These are phyloP conservation scores for Bacidia rubella DNA, from an alignment of 495 filamentous ascomycete species.

Conservation along the genomic window DNA sequence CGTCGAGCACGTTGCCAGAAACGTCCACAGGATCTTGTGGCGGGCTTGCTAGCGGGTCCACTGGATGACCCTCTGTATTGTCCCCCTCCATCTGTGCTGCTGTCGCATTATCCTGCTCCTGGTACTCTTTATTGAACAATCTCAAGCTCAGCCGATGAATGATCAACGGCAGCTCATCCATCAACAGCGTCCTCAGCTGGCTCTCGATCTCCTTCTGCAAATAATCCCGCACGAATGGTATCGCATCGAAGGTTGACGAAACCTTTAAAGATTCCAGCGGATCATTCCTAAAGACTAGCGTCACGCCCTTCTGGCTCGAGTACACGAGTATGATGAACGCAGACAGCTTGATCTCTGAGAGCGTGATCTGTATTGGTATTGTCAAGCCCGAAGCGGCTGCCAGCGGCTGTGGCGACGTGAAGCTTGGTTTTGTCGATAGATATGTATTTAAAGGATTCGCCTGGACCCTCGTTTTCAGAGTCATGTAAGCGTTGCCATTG, in stretches of 20 bases:
- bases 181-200: conserved; percentile 83
- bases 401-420: conserved; percentile 85
- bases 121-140: conserved; percentile 80
- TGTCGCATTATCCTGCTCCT: conserved; percentile 44
- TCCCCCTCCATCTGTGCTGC: conserved; percentile 18
- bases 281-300: conserved; percentile 94
- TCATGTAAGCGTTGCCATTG: conserved; percentile 85
- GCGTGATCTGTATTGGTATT: conserved; percentile 88
- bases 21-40: conserved; percentile 66
- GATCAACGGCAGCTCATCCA: conserved; percentile 94
- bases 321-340: conserved; percentile 97
- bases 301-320: conserved; percentile 90
- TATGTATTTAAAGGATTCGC: conserved; percentile 96
- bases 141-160: conserved; percentile 85
- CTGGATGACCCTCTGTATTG: conserved; percentile 29
- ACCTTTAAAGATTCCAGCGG: conserved; percentile 96
- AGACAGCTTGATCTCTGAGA: conserved; percentile 93
- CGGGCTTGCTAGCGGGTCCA: conserved; percentile 70
- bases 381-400: conserved; percentile 87
- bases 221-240: conserved; percentile 94
- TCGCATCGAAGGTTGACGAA: conserved; percentile 96
- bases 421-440: conserved; percentile 75
- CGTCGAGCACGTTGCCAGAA: conserved; percentile 60
- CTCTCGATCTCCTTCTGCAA: conserved; percentile 91
- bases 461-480: conserved; percentile 87